Conservation (phyloP, 2,329 filamentous ascomycete genomes). For the Colletotrichum liaoningense region DNA sequence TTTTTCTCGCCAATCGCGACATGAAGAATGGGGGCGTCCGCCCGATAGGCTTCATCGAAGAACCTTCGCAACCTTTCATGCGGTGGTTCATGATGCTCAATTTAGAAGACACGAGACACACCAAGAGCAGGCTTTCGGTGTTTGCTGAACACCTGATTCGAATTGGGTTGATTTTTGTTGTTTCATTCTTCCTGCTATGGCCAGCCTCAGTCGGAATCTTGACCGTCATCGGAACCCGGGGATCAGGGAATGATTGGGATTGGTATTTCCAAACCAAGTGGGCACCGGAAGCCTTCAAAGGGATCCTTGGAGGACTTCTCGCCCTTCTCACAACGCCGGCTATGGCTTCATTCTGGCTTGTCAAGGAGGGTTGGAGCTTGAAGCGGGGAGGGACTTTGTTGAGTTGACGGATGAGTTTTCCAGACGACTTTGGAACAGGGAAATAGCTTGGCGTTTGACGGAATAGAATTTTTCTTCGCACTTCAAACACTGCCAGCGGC, state of each 20-base stretch:
- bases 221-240: slow-evolving; percentile 48
- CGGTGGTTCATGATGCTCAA: slow-evolving; percentile 58
- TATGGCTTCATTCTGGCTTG: slow-evolving; percentile 62
- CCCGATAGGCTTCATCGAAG: slow-evolving; percentile 56
- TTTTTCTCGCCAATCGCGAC: slow-evolving; percentile 59
- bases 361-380: slow-evolving; percentile 59
- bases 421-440: not conserved
- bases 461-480: too few species aligned
- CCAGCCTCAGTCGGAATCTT: slow-evolving; percentile 56
- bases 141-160: slow-evolving; percentile 49
- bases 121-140: slow-evolving; percentile 37
- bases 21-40: slow-evolving; percentile 56
- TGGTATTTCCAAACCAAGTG: slow-evolving; percentile 56
- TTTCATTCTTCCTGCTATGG: slow-evolving; percentile 57
- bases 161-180: slow-evolving; percentile 49
- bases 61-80: slow-evolving; percentile 46
- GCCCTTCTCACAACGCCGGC: slow-evolving; percentile 59
- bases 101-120: slow-evolving; percentile 34
- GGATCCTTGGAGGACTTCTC: slow-evolving; percentile 58
- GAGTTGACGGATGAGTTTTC: not conserved
- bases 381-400: not conserved
- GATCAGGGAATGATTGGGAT: slow-evolving; percentile 48
- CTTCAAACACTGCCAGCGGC: too few species aligned
- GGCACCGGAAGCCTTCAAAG: slow-evolving; percentile 63
- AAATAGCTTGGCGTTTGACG: not conserved